A percentile compares a stretch with the other conserved stretches of the same genome.
Conservation (phyloP, 2,329 filamentous ascomycete species). For the Aspergillus felis region DNA sequence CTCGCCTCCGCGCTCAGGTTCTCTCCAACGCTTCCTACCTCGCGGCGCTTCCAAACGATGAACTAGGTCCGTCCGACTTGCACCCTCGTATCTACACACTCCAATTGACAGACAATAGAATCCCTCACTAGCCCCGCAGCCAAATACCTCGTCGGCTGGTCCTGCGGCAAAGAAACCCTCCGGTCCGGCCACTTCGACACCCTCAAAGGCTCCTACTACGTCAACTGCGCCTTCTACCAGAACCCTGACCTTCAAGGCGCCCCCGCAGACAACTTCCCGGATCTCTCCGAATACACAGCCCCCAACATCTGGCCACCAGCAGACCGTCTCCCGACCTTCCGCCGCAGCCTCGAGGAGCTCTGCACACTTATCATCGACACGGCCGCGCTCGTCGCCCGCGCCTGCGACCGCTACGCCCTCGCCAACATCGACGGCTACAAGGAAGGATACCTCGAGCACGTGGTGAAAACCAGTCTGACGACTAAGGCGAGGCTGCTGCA, state of each 20-base stretch:
- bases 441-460: constrained; percentile 74
- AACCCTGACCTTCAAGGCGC: constrained; percentile 34
- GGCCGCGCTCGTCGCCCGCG: constrained; percentile 81
- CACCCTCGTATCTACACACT: neutral
- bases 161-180: constrained; percentile 60
- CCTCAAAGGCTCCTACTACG: constrained; percentile 62
- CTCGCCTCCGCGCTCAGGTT: constrained; percentile 65
- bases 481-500: constrained; percentile 90
- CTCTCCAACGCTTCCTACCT: constrained; percentile 87
- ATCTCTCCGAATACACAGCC: constrained; percentile 83
- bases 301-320: constrained; percentile 83
- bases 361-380: constrained; percentile 85
- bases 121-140: constrained; percentile 43
- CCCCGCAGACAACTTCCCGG: constrained; percentile 33
- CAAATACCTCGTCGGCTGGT: constrained; percentile 63
- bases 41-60: constrained; percentile 68
- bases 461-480: constrained; percentile 78
- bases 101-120: constrained; percentile 22
- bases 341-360: constrained; percentile 65
- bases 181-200: constrained; percentile 60
- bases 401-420: constrained; percentile 81
- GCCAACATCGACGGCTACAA: constrained; percentile 74
- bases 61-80: constrained; percentile 59
- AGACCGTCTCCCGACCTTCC: constrained; percentile 69
- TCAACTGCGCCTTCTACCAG: constrained; percentile 56